Evolutionary conservation across 2,329 filamentous ascomycete genomes (phyloP).

Genomic region (Fusarium oligoseptatum): DNA sequence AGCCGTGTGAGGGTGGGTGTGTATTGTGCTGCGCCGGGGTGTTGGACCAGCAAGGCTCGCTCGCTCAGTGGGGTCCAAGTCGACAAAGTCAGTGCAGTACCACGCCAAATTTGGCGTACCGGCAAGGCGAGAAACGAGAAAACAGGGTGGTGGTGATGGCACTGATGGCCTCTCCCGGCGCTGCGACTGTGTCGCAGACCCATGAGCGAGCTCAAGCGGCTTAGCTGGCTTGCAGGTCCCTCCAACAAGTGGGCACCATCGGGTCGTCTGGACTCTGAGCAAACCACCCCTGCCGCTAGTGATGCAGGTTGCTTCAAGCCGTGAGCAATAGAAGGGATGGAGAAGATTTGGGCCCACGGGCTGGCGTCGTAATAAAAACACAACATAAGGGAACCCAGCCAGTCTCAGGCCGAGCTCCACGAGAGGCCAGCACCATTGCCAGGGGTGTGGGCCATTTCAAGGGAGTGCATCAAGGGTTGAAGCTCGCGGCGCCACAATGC

Average conservation of each 20-base stretch:
- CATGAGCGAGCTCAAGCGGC: slow-evolving; percentile 43
- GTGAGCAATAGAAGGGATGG: slow-evolving; percentile 48
- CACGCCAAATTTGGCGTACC: slow-evolving; percentile 42
- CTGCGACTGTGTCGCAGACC: slow-evolving; percentile 39
- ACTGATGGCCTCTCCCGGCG: slow-evolving; percentile 31
- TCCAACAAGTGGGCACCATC: slow-evolving; percentile 35
- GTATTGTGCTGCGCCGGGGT: background rate
- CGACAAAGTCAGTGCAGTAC: slow-evolving; percentile 28
- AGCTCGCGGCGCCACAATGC: slow-evolving; percentile 29
- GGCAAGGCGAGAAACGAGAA: slow-evolving; percentile 43
- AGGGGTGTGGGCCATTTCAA: background rate
- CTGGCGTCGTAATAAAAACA: slow-evolving; percentile 41
- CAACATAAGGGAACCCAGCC: slow-evolving; percentile 14
- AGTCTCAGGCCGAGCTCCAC: slow-evolving; percentile 25
- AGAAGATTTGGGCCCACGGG: slow-evolving; percentile 46
- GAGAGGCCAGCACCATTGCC: background rate
- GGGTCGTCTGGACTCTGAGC: slow-evolving; percentile 42
- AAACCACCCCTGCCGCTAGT: slow-evolving; percentile 44
- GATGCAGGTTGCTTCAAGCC: slow-evolving; percentile 42
- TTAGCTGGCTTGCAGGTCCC: slow-evolving; percentile 26
- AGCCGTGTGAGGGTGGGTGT: slow-evolving; percentile 38
- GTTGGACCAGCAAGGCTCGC: slow-evolving; percentile 13
- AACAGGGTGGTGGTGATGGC: slow-evolving; percentile 36
- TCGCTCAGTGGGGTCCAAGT: slow-evolving; percentile 18
- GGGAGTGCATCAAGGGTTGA: slow-evolving; percentile 20